Percentiles rank a stretch among this genome's conserved stretches.
phyloP scores from a whole-genome alignment of 192 early-diverging fungal genomes.

The Backusella australiensis region DNA sequence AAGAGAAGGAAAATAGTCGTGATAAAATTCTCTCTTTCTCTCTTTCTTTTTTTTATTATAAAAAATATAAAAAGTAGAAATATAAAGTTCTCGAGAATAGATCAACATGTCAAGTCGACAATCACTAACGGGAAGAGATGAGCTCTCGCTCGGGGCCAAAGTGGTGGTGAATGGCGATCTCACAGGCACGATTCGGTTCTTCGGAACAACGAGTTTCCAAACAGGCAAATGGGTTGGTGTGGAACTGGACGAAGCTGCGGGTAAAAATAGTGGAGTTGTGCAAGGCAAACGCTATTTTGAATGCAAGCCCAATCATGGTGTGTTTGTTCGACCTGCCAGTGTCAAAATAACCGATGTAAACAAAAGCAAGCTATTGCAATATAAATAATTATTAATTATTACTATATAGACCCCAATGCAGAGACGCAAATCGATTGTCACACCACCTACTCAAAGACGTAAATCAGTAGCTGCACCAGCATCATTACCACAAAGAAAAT shows the following conservation, averaged over 20 bases:
- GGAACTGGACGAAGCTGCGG: slow-evolving; percentile 69
- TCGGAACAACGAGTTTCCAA: slow-evolving; percentile 78
- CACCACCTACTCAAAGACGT: slow-evolving; percentile 12
- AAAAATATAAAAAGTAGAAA: neutral
- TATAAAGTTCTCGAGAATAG: neutral
- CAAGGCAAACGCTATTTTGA: slow-evolving; percentile 77
- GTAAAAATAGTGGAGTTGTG: slow-evolving; percentile 79
- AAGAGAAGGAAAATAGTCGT: no score
- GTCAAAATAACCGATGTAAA: slow-evolving; percentile 31
- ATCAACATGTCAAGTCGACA: neutral
- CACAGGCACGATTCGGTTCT: slow-evolving; percentile 71
- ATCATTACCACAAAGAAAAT: neutral
- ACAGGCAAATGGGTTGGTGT: slow-evolving; percentile 88
- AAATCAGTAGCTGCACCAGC: neutral
- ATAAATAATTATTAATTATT: neutral
- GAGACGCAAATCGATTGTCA: slow-evolving; percentile 11
- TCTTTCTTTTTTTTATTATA: neutral
- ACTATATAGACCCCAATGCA: slow-evolving; percentile 21
- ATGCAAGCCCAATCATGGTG: slow-evolving; percentile 64
- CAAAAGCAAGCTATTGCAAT: neutral
- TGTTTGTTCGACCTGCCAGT: slow-evolving; percentile 73
- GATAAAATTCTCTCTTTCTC: neutral
- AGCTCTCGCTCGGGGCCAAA: neutral
- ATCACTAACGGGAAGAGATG: neutral
- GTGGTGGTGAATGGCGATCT: neutral